Evolutionary conservation across 192 early-diverging fungal genomes (phyloP), one percentile per base, ranked within the genome.

Genomic region (Coemansia sp.): DNA sequence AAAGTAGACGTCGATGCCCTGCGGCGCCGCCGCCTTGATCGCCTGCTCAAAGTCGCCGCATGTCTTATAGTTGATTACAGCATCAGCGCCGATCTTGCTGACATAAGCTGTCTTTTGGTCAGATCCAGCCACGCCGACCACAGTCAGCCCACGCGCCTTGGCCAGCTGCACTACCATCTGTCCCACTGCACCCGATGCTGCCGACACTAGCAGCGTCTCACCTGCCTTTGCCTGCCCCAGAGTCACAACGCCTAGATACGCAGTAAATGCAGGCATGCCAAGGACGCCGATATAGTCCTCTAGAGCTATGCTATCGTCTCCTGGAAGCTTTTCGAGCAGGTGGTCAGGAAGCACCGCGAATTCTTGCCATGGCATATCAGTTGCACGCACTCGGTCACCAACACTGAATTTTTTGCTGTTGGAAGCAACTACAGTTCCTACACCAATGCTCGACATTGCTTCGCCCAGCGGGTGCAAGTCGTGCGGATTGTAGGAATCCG

Each of bases 21-120:
- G 73, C 29, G 93, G 93, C 34, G 87, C 87, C 2, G 79, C 69
- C 71, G 87, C 69, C 34, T 61, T 78, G 20, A 96, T 86, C 18
- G 83, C 85, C 0, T 66, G 72, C 1, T 69, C 60, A 20, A 72
- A 56, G 40, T 69, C 63, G n/a, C 78, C 83, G 7, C 76, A 83
- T 3, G 86, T 93, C 76, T 95, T 97, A 89, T 97, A 97, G 84
- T 97, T 97, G 85, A 97, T 91, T 12, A 85, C 95, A 4, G 80
- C 91, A 74, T 97, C 93, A 45, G 90, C 91, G 7, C 89, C 89
- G 49, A 89, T 67, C 38, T 84, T 83, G 60, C 84, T 83, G 18
- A 95, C 82, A 66, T 84, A 87, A 17, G 72, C 82, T 20, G 91
- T 89, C 71, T 97, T 97, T 2, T 93, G 91, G 67, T 95, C 92